Conservation (phyloP, 2,329 filamentous ascomycete genomes). For the Diplocarpon mali region DNA sequence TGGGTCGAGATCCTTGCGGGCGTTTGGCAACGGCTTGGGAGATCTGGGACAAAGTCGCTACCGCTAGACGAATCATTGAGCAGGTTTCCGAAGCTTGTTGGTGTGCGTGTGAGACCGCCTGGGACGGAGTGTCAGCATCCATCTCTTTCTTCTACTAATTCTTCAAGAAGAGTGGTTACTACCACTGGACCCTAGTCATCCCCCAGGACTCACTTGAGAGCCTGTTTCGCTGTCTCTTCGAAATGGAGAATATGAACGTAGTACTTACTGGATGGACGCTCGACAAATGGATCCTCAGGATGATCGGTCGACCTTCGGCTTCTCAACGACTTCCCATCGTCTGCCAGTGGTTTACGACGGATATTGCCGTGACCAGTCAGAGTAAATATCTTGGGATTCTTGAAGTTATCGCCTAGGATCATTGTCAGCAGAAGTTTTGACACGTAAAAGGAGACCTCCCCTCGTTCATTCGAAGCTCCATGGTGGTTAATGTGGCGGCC, state of each 20-base stretch:
- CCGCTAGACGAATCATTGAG: slow-evolving; percentile 7
- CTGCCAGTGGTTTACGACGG: slow-evolving; percentile 11
- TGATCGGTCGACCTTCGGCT: slow-evolving; percentile 13
- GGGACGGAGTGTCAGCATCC: background rate
- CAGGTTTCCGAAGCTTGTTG: slow-evolving; percentile 10
- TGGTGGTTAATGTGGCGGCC: slow-evolving; percentile 1
- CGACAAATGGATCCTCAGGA: slow-evolving; percentile 12
- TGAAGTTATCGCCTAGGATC: slow-evolving; percentile 13
- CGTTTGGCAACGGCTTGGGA: slow-evolving; percentile 6
- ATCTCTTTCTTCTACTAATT: background rate
- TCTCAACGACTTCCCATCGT: slow-evolving; percentile 11
- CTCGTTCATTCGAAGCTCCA: slow-evolving; percentile 19
- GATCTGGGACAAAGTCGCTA: slow-evolving; percentile 5
- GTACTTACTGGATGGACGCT: slow-evolving; percentile 6
- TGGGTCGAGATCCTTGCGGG: background rate
- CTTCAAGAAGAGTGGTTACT: background rate
- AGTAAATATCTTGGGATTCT: slow-evolving; percentile 10
- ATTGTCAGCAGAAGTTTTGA: background rate
- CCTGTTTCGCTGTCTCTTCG: too few relatives aligned
- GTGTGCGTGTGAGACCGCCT: slow-evolving; percentile 7
- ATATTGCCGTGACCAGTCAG: slow-evolving; percentile 15
- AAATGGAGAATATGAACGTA: too few relatives aligned
- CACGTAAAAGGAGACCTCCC: slow-evolving; percentile 4
- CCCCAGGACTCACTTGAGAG: too few relatives aligned
- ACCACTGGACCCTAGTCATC: background rate